A percentile compares a stretch with the other conserved stretches of the same genome.
Conservation (phyloP, 257 asterid species). For the Orobanche coerulescens region DNA sequence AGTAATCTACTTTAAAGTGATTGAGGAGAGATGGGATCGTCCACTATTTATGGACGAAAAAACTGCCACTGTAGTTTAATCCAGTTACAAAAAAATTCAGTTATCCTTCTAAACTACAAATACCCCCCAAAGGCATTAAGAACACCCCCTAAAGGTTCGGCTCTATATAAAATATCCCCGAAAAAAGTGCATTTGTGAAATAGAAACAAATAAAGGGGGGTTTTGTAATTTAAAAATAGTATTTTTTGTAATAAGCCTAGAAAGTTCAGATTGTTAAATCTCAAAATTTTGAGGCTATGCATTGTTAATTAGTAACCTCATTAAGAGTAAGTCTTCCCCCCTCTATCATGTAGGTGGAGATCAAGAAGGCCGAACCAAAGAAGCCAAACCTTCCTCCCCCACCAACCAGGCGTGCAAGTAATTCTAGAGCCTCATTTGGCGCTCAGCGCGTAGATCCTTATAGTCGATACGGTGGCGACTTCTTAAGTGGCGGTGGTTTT, state of each 20-base stretch:
- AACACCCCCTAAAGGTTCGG: too few relatives aligned
- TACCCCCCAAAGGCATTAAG: too few relatives aligned
- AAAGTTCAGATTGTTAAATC: not conserved
- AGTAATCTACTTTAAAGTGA: not conserved
- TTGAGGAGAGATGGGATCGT: not conserved
- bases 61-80: not conserved
- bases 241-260: too few relatives aligned
- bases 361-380: constrained; percentile 65
- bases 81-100: not conserved
- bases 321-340: not conserved
- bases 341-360: constrained; percentile 40
- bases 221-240: too few relatives aligned
- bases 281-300: not conserved
- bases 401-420: constrained; percentile 32
- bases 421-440: constrained; percentile 28
- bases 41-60: not conserved
- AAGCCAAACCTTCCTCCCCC: constrained; percentile 38
- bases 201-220: too few relatives aligned
- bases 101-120: not conserved
- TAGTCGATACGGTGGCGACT: constrained; percentile 35
- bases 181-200: too few relatives aligned
- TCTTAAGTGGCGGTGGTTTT: constrained; percentile 26
- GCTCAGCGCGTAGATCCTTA: constrained; percentile 41
- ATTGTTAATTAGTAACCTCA: not conserved
- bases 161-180: too few relatives aligned